Base-by-base conservation (phyloP, 345 rosid genomes). In the Gossypium australe region DNA sequence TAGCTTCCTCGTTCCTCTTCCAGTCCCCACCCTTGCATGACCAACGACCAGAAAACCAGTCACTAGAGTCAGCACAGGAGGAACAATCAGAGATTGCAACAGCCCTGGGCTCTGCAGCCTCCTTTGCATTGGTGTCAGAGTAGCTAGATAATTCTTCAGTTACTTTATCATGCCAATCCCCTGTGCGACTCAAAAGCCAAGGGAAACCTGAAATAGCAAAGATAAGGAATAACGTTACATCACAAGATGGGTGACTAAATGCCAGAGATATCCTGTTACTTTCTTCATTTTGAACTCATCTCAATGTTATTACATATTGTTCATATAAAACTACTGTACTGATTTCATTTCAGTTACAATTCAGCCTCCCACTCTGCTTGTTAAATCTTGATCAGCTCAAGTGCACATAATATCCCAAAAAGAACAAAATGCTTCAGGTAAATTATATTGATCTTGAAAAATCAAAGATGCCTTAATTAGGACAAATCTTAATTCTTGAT, bases 11-110 rank as follows among this genome's bases (percentile, higher is more conserved):
- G 38, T 84, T 83, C 85, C 97, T 92, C 82, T 85, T 92, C 99
- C 99, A 96, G 82, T 96, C 99, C 78, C 99, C 99, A 69, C 99
- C 99, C 82, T 93, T 96, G 88, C 97, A 92, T 2, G 98, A 85
- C 97, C 97, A 92, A 29, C 83, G 86, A 45, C 90, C 87, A 73
- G 92, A 81, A 83, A 86, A 93, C 91, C 97, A 88, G 71, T 88
- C 90, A 74, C 84, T 80, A 49, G 83, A 69, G 65, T 87, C 98
- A 70, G 74, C 75, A 74, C 72, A 70, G 25, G 75, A 77, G 80
- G 82, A 78, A 53, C 75, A 76, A 53, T 84, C 91, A 34, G 71
- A 75, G 18, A 64, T 5, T 53, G 76, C 75, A 80, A 75, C 78
- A 74, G 80, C 75, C 79, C 81, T 80, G 61, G 61, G 66, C 76